Percentiles rank a stretch among this genome's conserved stretches.
These are phyloP conservation scores for Podospora pseudoanserina DNA, from an alignment of 495 filamentous ascomycete species.

Conservation along the genomic window DNA sequence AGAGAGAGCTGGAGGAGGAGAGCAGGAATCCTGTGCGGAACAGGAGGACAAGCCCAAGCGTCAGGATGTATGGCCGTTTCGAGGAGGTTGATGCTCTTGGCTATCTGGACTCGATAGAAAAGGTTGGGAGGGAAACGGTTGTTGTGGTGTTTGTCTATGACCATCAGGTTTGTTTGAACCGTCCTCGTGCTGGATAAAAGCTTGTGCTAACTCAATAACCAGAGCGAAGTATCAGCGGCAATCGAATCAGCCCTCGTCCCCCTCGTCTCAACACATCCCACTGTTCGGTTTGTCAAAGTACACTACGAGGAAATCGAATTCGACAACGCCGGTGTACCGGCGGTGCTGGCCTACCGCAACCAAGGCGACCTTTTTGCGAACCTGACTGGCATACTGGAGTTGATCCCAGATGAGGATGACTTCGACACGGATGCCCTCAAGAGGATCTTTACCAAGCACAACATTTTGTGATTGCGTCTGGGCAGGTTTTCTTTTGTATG, in stretches of 20 bases:
- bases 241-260: conserved; percentile 73
- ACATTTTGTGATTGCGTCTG: conserved; percentile 36
- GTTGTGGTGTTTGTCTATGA: conserved; percentile 97
- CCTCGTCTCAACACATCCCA: conserved; percentile 64
- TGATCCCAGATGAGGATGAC: conserved; percentile 66
- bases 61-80: conserved; percentile 70
- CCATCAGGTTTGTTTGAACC: conserved; percentile 62
- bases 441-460: conserved; percentile 45
- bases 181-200: background rate
- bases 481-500: background rate
- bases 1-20: conserved; percentile 67
- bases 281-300: conserved; percentile 83
- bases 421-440: conserved; percentile 51
- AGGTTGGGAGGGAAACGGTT: conserved; percentile 70
- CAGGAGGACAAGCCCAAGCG: conserved; percentile 64
- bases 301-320: conserved; percentile 94
- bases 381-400: conserved; percentile 77
- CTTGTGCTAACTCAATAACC: conserved; percentile 21
- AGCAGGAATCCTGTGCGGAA: conserved; percentile 43
- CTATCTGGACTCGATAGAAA: conserved; percentile 93
- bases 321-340: conserved; percentile 82
- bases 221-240: conserved; percentile 71
- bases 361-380: conserved; percentile 87
- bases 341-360: conserved; percentile 80
- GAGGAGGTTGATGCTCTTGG: conserved; percentile 84